Evolutionary conservation across 768 basidiomycete species (phyloP), one percentile per base, ranked within the genome.

Genomic region (Gautieria morchelliformis): DNA sequence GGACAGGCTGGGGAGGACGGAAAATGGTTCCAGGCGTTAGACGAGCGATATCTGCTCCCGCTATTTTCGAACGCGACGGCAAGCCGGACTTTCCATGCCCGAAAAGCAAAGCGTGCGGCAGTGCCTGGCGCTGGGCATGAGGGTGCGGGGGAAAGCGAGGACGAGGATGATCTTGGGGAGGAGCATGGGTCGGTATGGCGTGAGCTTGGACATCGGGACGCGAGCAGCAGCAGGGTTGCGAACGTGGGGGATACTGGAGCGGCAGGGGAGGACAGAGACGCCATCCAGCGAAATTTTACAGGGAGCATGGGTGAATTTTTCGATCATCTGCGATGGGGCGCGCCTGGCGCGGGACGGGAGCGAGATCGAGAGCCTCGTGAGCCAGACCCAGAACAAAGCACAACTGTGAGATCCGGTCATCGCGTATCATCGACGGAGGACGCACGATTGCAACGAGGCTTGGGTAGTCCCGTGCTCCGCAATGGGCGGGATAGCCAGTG

Each of bases 31-130:
- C 93, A 93, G 63, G 78, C 86, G 46, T 72, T 99, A 40, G 95
- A 99, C 70, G 93, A 99, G 72, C 80, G 92, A 62, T 99, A 95
- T 68, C 74, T 99, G 19, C 71, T 98, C 3, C 94, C 94, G 20
- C 74, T 97, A 39, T 98, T 93, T 74, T 91, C 90, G 49, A 93
- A 93, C 65, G 89, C 89, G 15, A 92, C 91, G 0, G 91, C 91
- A 17, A 89, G 87, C 61, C 77, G 90, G 63, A 86, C 85, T 60
- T 91, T 89, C 76, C 84, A 93, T 64, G 89, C 90, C 3, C 81
- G 87, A 32, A 74, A 80, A 49, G 84, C 84, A 6, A 77, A 85
- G 47, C 73, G 84, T 60, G 41, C 17, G 51, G 69, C 70, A 2
- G 32, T 37, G 53, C 40, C 42, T 58, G 14, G 65, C 72, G 5